These are phyloP conservation scores for Phytophthora nicotianae DNA, from an alignment of 352 stramenopile genomes.

Conservation along the genomic window DNA sequence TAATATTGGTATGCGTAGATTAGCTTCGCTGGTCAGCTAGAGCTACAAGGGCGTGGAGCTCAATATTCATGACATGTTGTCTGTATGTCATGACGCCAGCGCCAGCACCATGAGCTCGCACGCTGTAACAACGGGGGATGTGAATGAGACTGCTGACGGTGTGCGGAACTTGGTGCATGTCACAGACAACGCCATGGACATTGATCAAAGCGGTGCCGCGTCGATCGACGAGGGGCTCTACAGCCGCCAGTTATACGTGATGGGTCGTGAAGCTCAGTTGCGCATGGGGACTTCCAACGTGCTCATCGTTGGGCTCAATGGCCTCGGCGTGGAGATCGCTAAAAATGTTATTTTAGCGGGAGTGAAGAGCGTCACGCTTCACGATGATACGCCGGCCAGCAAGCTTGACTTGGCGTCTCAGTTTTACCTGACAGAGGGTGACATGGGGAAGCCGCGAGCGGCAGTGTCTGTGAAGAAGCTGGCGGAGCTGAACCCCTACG, in stretches of 20 bases:
- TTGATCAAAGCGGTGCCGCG: constrained; percentile 50
- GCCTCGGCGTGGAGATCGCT: constrained; percentile 96
- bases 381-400: constrained; percentile 88
- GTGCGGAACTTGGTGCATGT: constrained; percentile 76
- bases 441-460: constrained; percentile 90
- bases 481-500: constrained; percentile 97
- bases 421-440: constrained; percentile 94
- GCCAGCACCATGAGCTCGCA: constrained; percentile 58
- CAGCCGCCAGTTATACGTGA: constrained; percentile 98
- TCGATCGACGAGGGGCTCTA: constrained; percentile 88
- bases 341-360: constrained; percentile 99
- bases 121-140: constrained; percentile 67
- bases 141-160: constrained; percentile 75
- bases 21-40: neutral
- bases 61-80: constrained; percentile 22
- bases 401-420: constrained; percentile 93
- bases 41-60: neutral
- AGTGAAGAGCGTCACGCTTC: constrained; percentile 95
- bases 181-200: constrained; percentile 71
- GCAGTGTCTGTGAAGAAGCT: constrained; percentile 89
- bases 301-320: constrained; percentile 95
- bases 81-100: constrained; percentile 16
- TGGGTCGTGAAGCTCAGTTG: constrained; percentile 98
- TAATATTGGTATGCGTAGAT: neutral
- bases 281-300: constrained; percentile 96